A percentile compares a stretch with the other conserved stretches of the same genome.
These are phyloP conservation scores for Suhomyces yuchorum DNA, from an alignment of 1,139 yeast genomes.

Conservation along the genomic window DNA sequence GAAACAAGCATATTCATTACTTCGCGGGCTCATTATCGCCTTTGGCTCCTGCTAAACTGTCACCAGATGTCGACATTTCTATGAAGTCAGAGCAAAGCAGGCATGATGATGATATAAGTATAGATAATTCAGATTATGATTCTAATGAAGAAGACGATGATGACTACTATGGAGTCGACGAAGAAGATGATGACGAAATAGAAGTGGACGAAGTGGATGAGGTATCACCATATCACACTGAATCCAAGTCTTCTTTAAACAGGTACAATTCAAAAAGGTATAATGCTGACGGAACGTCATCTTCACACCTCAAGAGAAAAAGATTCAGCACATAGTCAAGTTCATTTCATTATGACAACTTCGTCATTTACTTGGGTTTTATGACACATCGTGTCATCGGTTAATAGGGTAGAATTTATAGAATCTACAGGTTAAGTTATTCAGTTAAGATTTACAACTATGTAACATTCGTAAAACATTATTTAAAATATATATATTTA, in stretches of 20 bases:
- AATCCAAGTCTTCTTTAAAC: constrained; percentile 2
- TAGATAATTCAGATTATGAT: constrained; percentile 10
- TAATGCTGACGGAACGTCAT: constrained; percentile 35
- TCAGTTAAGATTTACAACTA: neutral
- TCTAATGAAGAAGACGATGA: constrained; percentile 13
- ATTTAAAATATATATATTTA: neutral
- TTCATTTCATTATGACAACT: neutral
- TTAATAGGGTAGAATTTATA: constrained; percentile 4
- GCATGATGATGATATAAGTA: constrained; percentile 6
- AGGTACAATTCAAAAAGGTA: constrained; percentile 30
- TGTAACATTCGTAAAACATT: constrained; percentile 4
- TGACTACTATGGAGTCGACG: constrained; percentile 14
- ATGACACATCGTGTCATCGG: constrained; percentile 1
- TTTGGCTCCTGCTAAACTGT: neutral
- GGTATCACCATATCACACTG: neutral
- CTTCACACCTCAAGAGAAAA: constrained; percentile 41
- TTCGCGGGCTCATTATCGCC: constrained; percentile 9
- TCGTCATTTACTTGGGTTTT: neutral
- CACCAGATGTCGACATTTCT: neutral
- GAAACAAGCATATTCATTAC: constrained; percentile 14
- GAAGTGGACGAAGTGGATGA: constrained; percentile 13
- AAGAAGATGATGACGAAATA: constrained; percentile 16
- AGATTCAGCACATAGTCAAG: constrained; percentile 11
- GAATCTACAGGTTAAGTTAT: constrained; percentile 2
- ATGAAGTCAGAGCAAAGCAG: neutral